Conservation (phyloP, 805 yeast species). For the Saturnispora zaruensis region DNA sequence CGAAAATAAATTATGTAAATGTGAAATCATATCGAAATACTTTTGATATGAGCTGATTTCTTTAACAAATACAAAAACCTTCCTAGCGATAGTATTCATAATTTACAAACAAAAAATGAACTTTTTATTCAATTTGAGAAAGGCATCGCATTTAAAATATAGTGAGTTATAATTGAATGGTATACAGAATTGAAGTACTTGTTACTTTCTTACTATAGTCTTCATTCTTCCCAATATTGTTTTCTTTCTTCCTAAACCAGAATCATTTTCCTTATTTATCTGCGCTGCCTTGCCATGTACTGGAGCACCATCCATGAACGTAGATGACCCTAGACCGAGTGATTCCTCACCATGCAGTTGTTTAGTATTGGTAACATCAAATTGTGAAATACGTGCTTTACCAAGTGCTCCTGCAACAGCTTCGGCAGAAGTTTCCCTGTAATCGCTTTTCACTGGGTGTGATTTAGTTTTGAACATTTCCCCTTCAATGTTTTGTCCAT, state of each 20-base stretch:
- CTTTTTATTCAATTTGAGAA: not conserved
- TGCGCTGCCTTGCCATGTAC: slow-evolving; percentile 36
- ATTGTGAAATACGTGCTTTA: slow-evolving; percentile 47
- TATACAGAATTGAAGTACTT: not conserved
- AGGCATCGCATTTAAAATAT: not conserved
- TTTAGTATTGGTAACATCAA: slow-evolving; percentile 50
- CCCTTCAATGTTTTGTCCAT: slow-evolving; percentile 36
- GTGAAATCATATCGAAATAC: not conserved
- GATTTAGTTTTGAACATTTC: not conserved
- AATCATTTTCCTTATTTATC: slow-evolving; percentile 32
- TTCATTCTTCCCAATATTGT: slow-evolving; percentile 78
- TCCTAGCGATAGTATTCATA: not conserved
- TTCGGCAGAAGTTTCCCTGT: slow-evolving; percentile 22
- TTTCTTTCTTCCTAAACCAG: slow-evolving; percentile 69
- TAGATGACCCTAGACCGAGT: slow-evolving; percentile 82
- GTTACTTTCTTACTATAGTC: slow-evolving; percentile 41
- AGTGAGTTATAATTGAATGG: not conserved
- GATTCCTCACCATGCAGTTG: slow-evolving; percentile 83
- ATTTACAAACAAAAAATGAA: not conserved
- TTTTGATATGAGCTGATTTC: not conserved
- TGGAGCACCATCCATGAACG: slow-evolving; percentile 94
- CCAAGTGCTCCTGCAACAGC: slow-evolving; percentile 28
- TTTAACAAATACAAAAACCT: not conserved
- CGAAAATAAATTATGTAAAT: not conserved
- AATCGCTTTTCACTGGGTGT: slow-evolving; percentile 16